Evolutionary conservation across 2,329 filamentous ascomycete genomes (phyloP).

Genomic region (Hymenoscyphus infarciens): DNA sequence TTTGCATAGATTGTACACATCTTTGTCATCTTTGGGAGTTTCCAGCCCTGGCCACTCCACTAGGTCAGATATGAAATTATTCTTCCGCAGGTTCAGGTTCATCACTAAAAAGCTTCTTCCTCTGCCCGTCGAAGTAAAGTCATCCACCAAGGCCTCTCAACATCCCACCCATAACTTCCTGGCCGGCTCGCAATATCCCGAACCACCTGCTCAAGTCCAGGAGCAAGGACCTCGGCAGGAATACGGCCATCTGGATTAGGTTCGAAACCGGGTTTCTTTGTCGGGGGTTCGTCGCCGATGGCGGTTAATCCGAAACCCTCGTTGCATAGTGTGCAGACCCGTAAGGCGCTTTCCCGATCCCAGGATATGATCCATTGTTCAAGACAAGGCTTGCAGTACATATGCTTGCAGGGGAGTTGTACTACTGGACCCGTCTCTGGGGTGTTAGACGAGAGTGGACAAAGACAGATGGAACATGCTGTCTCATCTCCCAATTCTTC

Average conservation of each 20-base stretch:
- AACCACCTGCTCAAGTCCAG: not conserved
- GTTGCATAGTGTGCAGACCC: constrained; percentile 4
- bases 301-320: not conserved
- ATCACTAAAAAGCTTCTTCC: not conserved
- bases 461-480: not conserved
- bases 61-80: not conserved
- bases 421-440: not conserved
- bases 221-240: not conserved
- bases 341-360: constrained; percentile 5
- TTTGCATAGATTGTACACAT: too few relatives aligned
- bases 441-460: not conserved
- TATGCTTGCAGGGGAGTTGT: constrained; percentile 1
- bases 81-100: not conserved
- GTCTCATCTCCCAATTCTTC: not conserved
- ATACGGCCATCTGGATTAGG: not conserved
- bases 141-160: not conserved
- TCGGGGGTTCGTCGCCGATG: not conserved
- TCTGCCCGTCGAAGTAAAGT: not conserved
- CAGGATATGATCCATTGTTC: constrained; percentile 3
- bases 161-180: not conserved
- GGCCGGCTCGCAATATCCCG: not conserved
- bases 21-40: too few relatives aligned
- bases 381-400: not conserved
- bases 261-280: constrained; percentile 3
- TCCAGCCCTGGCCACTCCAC: too few relatives aligned